phyloP scores from a whole-genome alignment of 371 early-diverging fungal genomes.

The Rhizopus delemar region DNA sequence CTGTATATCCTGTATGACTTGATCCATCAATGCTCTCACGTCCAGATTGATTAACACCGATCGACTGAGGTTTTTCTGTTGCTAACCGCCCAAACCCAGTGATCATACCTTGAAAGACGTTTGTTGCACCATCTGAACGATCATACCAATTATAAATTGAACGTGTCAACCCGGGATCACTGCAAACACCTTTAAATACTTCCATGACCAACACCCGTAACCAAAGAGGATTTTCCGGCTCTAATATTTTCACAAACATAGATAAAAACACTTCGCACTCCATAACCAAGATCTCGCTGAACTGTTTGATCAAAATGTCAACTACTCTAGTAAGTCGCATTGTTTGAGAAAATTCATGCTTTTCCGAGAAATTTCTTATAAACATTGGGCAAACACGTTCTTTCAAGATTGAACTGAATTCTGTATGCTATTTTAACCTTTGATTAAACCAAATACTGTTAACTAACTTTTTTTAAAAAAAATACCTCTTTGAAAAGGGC shows the following conservation, averaged over 20 bases:
- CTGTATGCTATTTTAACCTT: slow-evolving; percentile 59
- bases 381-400: slow-evolving; percentile 87
- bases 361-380: slow-evolving; percentile 88
- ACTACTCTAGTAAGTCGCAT: slow-evolving; percentile 87
- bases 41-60: slow-evolving; percentile 59
- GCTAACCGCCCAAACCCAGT: slow-evolving; percentile 77
- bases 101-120: slow-evolving; percentile 82
- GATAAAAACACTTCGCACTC: slow-evolving; percentile 94
- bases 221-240: slow-evolving; percentile 81
- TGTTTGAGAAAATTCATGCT: slow-evolving; percentile 78
- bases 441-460: not conserved
- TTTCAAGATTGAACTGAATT: slow-evolving; percentile 69
- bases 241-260: slow-evolving; percentile 82
- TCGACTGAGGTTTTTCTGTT: slow-evolving; percentile 74
- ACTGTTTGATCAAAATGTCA: slow-evolving; percentile 77
- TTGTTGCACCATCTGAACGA: slow-evolving; percentile 63
- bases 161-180: slow-evolving; percentile 60
- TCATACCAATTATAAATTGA: slow-evolving; percentile 81
- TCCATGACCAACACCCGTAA: slow-evolving; percentile 89
- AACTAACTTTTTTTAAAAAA: not conserved
- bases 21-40: slow-evolving; percentile 45
- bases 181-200: slow-evolving; percentile 71
- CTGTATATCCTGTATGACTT: slow-evolving; percentile 6
- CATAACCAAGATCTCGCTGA: slow-evolving; percentile 72
- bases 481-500: slow-evolving; percentile 72